phyloP scores from a whole-genome alignment of 2,329 filamentous ascomycete genomes.

The Trichophaea hybrida region DNA sequence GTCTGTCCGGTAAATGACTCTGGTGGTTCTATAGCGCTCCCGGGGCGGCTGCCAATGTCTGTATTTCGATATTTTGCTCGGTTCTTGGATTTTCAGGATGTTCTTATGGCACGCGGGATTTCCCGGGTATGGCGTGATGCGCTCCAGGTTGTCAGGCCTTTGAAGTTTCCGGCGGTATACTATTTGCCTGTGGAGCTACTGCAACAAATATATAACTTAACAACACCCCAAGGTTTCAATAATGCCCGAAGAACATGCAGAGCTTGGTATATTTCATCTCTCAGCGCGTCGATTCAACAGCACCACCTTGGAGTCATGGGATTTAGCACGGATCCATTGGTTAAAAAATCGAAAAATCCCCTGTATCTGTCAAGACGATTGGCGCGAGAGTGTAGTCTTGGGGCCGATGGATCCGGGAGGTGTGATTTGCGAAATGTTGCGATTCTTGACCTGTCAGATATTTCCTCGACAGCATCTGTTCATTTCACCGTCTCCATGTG shows the following conservation, averaged over 20 bases:
- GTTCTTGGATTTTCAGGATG: background rate
- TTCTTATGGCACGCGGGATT: conserved; percentile 28
- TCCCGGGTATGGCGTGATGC: conserved; percentile 30
- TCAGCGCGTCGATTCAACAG: conserved; percentile 43
- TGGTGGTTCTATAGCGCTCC: background rate
- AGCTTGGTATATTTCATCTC: conserved; percentile 44
- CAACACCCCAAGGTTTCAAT: conserved; percentile 42
- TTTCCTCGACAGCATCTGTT: conserved; percentile 30
- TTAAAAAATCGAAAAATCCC: conserved; percentile 13
- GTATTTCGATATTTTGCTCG: background rate
- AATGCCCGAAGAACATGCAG: conserved; percentile 46
- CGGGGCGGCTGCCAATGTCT: background rate
- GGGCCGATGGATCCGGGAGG: conserved; percentile 27
- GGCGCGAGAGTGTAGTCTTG: conserved; percentile 33
- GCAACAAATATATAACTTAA: conserved; percentile 35
- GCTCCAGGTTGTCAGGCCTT: conserved; percentile 24
- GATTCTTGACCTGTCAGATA: conserved; percentile 21
- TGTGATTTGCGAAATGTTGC: conserved; percentile 21
- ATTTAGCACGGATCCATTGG: conserved; percentile 24
- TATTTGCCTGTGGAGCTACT: conserved; percentile 37
- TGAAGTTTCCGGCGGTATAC: conserved; percentile 29
- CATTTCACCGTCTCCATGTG: conserved; percentile 36
- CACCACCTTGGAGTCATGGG: conserved; percentile 34
- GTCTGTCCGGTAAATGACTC: background rate
- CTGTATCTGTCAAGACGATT: conserved; percentile 30